phyloP scores from a whole-genome alignment of 768 basidiomycete genomes.

The Rhizopogon vesiculosus region DNA sequence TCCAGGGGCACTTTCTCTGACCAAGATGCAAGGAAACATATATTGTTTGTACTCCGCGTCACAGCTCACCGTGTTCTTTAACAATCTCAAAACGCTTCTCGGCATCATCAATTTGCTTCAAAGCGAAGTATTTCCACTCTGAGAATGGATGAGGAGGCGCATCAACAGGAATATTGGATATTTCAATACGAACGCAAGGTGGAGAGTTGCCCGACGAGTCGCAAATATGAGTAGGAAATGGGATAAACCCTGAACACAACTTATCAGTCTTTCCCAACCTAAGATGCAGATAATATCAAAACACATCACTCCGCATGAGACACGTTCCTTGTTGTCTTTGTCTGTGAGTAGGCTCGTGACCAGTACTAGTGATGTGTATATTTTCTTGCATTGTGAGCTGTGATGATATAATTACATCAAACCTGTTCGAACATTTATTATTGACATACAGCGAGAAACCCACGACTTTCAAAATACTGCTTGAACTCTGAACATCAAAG shows the following conservation, averaged over 20 bases:
- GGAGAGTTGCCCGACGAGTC: conserved; percentile 18
- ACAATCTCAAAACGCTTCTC: conserved; percentile 17
- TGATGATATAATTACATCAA: no score
- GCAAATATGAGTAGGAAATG: background rate
- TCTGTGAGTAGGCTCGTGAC: no score
- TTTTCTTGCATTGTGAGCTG: no score
- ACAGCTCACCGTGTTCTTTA: background rate
- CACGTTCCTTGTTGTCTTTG: no score
- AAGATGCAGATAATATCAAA: background rate
- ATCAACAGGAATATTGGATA: background rate
- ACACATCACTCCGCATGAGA: background rate
- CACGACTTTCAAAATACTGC: no score
- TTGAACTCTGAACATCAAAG: no score
- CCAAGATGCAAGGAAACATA: background rate
- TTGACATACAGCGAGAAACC: no score
- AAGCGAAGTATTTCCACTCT: conserved; percentile 21
- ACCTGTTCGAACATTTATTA: no score
- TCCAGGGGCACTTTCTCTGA: background rate
- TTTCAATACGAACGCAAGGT: conserved; percentile 23
- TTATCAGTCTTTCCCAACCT: conserved; percentile 28
- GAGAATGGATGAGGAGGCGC: background rate
- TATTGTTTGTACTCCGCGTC: background rate
- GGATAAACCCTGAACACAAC: conserved; percentile 4
- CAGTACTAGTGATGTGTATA: no score
- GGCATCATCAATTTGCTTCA: conserved; percentile 10